phyloP scores from a whole-genome alignment of 495 filamentous ascomycete genomes.

The Chaetomium tenue region DNA sequence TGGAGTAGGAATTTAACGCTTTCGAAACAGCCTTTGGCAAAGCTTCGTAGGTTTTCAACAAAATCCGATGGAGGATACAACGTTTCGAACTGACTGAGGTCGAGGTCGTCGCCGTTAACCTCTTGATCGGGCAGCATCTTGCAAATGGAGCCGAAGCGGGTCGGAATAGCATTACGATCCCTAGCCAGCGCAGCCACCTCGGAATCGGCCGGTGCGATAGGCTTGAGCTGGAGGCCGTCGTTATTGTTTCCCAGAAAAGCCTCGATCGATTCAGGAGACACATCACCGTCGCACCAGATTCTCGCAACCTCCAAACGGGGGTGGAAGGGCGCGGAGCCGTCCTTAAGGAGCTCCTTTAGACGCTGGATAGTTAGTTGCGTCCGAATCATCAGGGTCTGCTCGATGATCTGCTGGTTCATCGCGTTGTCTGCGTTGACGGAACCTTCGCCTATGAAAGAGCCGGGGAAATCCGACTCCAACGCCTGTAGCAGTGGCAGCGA shows the following conservation, averaged over 20 bases:
- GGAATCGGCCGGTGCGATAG: not conserved
- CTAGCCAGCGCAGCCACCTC: constrained; percentile 12
- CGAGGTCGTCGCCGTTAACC: not conserved
- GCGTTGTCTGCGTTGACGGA: not conserved
- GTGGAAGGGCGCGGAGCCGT: constrained; percentile 12
- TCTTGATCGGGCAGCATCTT: not conserved
- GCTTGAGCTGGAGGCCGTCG: constrained; percentile 22
- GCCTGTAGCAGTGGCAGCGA: constrained; percentile 21
- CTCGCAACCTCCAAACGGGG: constrained; percentile 18
- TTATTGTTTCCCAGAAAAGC: constrained; percentile 16
- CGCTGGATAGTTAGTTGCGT: constrained; percentile 27
- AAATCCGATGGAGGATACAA: constrained; percentile 1
- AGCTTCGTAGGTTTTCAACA: not conserved
- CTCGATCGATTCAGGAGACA: constrained; percentile 20
- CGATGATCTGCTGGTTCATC: constrained; percentile 16
- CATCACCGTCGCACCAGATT: constrained; percentile 25
- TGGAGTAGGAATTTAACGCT: not conserved
- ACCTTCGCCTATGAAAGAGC: constrained; percentile 13
- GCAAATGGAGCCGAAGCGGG: constrained; percentile 20
- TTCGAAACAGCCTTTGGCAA: constrained; percentile 8
- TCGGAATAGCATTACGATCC: not conserved
- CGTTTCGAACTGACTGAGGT: constrained; percentile 5
- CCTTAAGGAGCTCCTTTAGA: constrained; percentile 12
- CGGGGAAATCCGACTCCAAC: constrained; percentile 25
- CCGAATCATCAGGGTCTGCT: constrained; percentile 28